Conservation (phyloP, 2,329 filamentous ascomycete species). For the Lizonia empirigonia region DNA sequence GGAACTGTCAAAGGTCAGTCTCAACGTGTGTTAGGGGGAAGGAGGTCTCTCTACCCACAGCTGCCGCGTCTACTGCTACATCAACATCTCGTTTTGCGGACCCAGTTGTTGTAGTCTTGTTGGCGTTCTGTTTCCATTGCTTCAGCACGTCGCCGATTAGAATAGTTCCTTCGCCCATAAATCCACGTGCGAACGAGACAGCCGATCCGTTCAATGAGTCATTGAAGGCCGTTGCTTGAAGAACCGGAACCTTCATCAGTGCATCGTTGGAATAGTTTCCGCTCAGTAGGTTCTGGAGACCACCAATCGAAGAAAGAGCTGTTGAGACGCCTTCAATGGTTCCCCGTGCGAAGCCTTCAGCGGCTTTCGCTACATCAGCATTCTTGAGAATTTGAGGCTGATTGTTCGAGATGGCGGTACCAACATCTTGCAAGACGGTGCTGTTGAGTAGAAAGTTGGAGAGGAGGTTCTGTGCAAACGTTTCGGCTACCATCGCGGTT, state of each 20-base stretch:
- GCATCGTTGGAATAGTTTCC: slow-evolving; percentile 30
- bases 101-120: neutral
- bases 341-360: slow-evolving; percentile 37
- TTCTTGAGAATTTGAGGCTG: slow-evolving; percentile 14
- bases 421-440: slow-evolving; percentile 18
- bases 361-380: slow-evolving; percentile 26
- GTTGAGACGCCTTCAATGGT: slow-evolving; percentile 33
- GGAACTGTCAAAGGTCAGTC: slow-evolving; percentile 20
- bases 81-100: slow-evolving; percentile 8
- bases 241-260: slow-evolving; percentile 26
- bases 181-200: slow-evolving; percentile 33
- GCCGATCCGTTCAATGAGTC: slow-evolving; percentile 35
- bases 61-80: slow-evolving; percentile 4
- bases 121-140: slow-evolving; percentile 20
- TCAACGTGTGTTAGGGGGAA: neutral
- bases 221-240: slow-evolving; percentile 28
- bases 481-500: slow-evolving; percentile 24
- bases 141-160: slow-evolving; percentile 28
- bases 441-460: slow-evolving; percentile 34
- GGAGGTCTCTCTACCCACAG: slow-evolving; percentile 22
- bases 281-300: slow-evolving; percentile 32
- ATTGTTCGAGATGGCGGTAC: slow-evolving; percentile 1
- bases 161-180: slow-evolving; percentile 35
- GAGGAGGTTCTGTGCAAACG: slow-evolving; percentile 30
- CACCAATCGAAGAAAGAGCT: slow-evolving; percentile 34